Base-by-base conservation (phyloP, 768 basidiomycete genomes). In the Hygrocybe punicea region DNA sequence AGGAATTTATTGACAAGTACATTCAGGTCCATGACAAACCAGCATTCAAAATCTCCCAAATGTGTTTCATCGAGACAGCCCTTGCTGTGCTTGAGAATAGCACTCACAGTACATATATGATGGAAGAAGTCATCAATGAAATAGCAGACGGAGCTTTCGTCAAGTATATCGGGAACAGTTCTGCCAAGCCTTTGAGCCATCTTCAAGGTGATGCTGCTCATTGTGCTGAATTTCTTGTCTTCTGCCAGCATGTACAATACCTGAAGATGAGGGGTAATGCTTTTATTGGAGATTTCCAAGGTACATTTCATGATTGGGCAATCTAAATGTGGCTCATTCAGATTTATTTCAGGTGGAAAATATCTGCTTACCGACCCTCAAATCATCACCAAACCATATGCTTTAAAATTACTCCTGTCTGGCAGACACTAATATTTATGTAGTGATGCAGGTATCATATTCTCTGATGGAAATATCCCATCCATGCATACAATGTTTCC, bases 121-220 rank as follows among this genome's bases (percentile, higher is more conserved):
- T 67, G 2, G 62, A 67, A 39, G 63, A 65, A 44, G 51, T 62
- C 3, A 63, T 67, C 29, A 46, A 57, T 7, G 45, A 57, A 13
- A n/a, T n/a, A n/a, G n/a, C n/a, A n/a, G n/a, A n/a, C n/a, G 63
- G 62, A 0, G n/a, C 34, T 2, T 70, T 69, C 51, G 24, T 40
- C 1, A 70, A 70, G 53, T 70, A 63, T 29, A 42, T 70, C 24
- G 60, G 65, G 55, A 70, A 69, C 51, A 60, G 59, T 6, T 59
- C 55, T n/a, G 58, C 59, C 3, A 39, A 54, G 14, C 62, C 63
- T 2, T 56, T 65, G 7, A 2, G 5, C 3, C 34, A 39, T 19
- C 23, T 29, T 21, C 6, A 9, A 2, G 44, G 51, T 46, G 33
- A 25, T 33, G 23, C 6, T 5, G 2, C 39, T 2, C 16, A 29